phyloP scores from a whole-genome alignment of 179 eudicot species.

The Corrigiola litoralis region DNA sequence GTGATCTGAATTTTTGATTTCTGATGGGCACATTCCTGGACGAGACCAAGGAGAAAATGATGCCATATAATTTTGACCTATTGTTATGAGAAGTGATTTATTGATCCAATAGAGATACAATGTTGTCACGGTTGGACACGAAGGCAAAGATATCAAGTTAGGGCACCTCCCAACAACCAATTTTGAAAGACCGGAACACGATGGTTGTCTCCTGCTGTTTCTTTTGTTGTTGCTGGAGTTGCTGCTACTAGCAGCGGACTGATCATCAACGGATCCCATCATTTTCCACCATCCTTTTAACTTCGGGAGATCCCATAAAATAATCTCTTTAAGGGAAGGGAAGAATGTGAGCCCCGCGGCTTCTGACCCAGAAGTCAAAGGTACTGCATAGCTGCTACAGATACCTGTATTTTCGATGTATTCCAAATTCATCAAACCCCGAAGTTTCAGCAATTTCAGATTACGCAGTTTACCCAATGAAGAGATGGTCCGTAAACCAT shows the following conservation, averaged over 20 bases:
- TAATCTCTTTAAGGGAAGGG: conserved; percentile 12
- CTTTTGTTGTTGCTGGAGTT: too few relatives aligned
- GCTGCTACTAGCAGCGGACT: background rate
- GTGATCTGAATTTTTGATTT: too few relatives aligned
- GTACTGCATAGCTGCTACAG: background rate
- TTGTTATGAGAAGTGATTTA: background rate
- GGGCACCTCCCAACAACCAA: conserved; percentile 12
- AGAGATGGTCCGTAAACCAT: background rate
- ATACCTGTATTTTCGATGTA: conserved; percentile 4
- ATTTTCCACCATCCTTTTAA: conserved; percentile 20
- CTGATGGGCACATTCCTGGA: too few relatives aligned
- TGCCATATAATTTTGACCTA: background rate
- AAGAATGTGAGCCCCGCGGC: background rate
- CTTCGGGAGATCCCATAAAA: background rate
- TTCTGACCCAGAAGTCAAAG: conserved; percentile 1
- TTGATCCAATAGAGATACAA: background rate
- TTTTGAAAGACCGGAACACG: conserved; percentile 14
- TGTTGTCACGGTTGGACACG: conserved; percentile 1
- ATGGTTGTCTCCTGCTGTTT: background rate
- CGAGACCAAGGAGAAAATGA: background rate
- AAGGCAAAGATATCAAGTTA: background rate
- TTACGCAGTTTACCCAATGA: background rate
- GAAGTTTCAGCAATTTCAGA: conserved; percentile 6
- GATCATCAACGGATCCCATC: background rate
- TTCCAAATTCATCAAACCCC: conserved; percentile 4